Evolutionary conservation across 2,329 filamentous ascomycete species (phyloP), one percentile per base, ranked within the genome.

Genomic region (Colletotrichum sp.): DNA sequence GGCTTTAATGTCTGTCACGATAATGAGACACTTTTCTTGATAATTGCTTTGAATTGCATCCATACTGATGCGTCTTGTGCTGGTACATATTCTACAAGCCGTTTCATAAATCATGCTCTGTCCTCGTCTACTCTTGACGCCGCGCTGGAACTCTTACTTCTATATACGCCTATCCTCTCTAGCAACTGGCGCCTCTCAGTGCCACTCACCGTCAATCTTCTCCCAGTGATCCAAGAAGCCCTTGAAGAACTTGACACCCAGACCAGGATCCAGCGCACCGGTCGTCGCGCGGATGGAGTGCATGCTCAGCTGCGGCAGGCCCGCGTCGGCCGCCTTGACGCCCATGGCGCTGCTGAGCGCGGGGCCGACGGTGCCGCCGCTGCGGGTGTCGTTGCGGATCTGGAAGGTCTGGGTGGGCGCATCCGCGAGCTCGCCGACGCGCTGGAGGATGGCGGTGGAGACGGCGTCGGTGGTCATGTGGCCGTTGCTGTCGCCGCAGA

Each of bases 381-480:
- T 95, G 71, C 96, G 89, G 12, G 91, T 94, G 85, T 99, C 97
- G 83, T 99, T 99, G 73, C 97, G 89, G 83, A 99, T 99, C 89
- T 98, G 96, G 89, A 99, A 99, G 8, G 94, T 88, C 86, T 99
- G 97, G 70, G 98, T 89, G 64, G 90, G 92, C 72, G 92, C 92
- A 67, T 89, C 95, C 77, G 89, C 90, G 75, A 95, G 92, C 79
- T 96, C 93, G 9, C 95, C 96, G 52, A 98, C 91, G 30, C 95
- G 91, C 79, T 93, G 92, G 44, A 99, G 87, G 76, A 99, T 91
- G 6, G 95, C 93, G 6, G 95, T 95, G 13, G 95, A 97, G 21
- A 98, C 92, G 71, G 93, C 92, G 82, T 99, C 96, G 5, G 96
- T 98, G 5, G 96, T 98, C 95, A 98, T 98, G 86, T 99, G 95